A percentile compares a stretch with the other conserved stretches of the same genome.
Evolutionary conservation across 352 stramenopile species (phyloP).

Genomic region (Phytopythium vexans): DNA sequence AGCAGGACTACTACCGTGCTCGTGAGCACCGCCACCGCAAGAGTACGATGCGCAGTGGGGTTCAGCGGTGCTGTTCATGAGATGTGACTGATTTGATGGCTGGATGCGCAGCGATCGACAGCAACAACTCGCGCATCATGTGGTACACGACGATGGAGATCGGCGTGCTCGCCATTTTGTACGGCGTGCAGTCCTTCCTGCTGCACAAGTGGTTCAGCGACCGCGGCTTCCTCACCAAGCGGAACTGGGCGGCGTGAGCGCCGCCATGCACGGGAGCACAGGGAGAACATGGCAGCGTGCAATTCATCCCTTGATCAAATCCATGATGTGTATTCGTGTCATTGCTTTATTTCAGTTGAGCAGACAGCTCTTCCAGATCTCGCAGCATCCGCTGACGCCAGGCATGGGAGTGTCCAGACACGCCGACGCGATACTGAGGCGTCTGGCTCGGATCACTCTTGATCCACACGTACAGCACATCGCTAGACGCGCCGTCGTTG

Average conservation of each 20-base stretch:
- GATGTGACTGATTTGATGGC: slow-evolving; percentile 2
- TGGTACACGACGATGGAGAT: slow-evolving; percentile 80
- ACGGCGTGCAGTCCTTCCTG: slow-evolving; percentile 68
- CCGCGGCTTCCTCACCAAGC: slow-evolving; percentile 63
- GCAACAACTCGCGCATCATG: slow-evolving; percentile 75
- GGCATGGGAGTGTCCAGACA: slow-evolving; percentile 8
- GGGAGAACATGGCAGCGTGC: not conserved
- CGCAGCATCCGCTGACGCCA: slow-evolving; percentile 30
- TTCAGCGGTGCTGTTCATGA: not conserved
- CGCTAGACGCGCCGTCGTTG: slow-evolving; percentile 2
- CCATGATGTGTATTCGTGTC: too few relatives aligned
- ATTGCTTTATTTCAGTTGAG: slow-evolving; percentile 4
- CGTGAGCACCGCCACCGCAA: slow-evolving; percentile 67
- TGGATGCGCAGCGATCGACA: slow-evolving; percentile 49
- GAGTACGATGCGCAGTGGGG: slow-evolving; percentile 35
- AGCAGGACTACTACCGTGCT: slow-evolving; percentile 76
- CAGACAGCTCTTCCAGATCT: slow-evolving; percentile 26
- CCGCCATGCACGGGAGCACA: not conserved
- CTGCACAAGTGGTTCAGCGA: slow-evolving; percentile 87
- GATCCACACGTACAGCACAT: slow-evolving; percentile 30
- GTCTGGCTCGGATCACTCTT: slow-evolving; percentile 2
- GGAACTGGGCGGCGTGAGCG: slow-evolving; percentile 43
- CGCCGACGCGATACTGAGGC: slow-evolving; percentile 14
- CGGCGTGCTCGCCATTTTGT: slow-evolving; percentile 59
- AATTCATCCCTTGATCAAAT: not conserved